Conservation (phyloP, 257 asterid genomes). For the Fraxinus excelsior region DNA sequence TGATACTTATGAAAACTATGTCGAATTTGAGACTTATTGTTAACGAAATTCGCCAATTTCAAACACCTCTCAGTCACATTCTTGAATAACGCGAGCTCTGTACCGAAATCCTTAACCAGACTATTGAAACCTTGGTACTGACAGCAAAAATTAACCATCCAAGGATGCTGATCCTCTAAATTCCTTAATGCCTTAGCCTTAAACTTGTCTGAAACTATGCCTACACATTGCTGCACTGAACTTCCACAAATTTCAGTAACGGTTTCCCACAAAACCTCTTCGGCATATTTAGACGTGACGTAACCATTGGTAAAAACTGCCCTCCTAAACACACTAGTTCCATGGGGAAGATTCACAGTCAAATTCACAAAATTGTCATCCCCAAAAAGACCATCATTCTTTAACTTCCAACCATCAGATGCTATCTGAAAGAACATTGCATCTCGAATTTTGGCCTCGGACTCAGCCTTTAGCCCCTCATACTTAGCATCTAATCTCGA, state of each 20-base stretch:
- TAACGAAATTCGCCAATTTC: conserved; percentile 68
- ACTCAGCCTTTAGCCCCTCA: conserved; percentile 65
- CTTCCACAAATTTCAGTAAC: conserved; percentile 79
- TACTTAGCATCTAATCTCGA: conserved; percentile 68
- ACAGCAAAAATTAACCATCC: conserved; percentile 97
- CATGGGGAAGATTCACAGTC: conserved; percentile 90
- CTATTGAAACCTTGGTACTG: conserved; percentile 74
- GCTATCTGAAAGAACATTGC: conserved; percentile 97
- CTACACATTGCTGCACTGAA: conserved; percentile 73
- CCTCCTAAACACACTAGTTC: conserved; percentile 72
- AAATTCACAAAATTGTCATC: conserved; percentile 71
- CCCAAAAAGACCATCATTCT: conserved; percentile 32
- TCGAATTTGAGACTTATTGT: conserved; percentile 67
- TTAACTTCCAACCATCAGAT: conserved; percentile 81
- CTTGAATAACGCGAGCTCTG: conserved; percentile 77
- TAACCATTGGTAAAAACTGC: conserved; percentile 72
- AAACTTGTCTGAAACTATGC: conserved; percentile 90
- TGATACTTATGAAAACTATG: conserved; percentile 74
- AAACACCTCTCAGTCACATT: conserved; percentile 70
- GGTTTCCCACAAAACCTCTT: conserved; percentile 84
- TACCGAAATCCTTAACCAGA: conserved; percentile 76
- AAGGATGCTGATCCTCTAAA: conserved; percentile 77
- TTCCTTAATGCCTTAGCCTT: conserved; percentile 74
- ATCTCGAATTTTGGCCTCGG: conserved; percentile 83
- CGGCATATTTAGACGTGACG: conserved; percentile 72